Evolutionary conservation across 75 land plant species (phyloP).

Genomic region (Selaginella moellendorffii): DNA sequence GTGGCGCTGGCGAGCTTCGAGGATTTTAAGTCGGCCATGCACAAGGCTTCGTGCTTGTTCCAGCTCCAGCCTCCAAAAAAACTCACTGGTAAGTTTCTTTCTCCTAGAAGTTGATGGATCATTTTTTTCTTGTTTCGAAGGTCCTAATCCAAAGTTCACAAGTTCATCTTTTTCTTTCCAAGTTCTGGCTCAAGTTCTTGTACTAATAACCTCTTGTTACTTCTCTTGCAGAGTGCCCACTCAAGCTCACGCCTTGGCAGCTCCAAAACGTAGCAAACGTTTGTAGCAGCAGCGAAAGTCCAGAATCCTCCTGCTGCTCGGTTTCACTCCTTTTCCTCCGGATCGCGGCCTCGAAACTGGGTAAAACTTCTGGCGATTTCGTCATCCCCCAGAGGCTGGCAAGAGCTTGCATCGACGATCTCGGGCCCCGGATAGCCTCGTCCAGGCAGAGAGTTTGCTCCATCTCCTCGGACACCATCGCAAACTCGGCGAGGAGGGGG

Average conservation of each 20-base stretch:
- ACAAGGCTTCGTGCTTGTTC: too few species aligned
- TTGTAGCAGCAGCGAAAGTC: too few species aligned
- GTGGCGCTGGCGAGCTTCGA: too few species aligned
- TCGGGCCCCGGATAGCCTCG: neutral
- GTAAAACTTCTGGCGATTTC: neutral
- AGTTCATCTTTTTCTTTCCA: too few species aligned
- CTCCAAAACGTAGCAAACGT: neutral
- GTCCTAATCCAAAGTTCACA: too few species aligned
- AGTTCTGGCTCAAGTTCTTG: too few species aligned
- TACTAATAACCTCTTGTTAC: too few species aligned
- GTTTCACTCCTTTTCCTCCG: neutral
- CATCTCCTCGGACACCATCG: neutral
- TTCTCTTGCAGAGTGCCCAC: neutral
- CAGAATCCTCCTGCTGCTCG: neutral
- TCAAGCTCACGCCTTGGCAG: neutral
- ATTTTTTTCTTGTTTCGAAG: too few species aligned
- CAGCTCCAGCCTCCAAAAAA: too few species aligned
- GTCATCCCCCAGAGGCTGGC: neutral
- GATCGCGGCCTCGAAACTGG: neutral
- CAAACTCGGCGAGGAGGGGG: neutral
- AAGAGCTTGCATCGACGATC: neutral
- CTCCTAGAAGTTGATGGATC: too few species aligned
- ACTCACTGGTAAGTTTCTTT: too few species aligned
- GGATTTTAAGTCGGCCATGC: too few species aligned
- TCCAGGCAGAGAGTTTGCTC: neutral